Conservation (phyloP, 331 rosid genomes). For the Saraca asoca region DNA sequence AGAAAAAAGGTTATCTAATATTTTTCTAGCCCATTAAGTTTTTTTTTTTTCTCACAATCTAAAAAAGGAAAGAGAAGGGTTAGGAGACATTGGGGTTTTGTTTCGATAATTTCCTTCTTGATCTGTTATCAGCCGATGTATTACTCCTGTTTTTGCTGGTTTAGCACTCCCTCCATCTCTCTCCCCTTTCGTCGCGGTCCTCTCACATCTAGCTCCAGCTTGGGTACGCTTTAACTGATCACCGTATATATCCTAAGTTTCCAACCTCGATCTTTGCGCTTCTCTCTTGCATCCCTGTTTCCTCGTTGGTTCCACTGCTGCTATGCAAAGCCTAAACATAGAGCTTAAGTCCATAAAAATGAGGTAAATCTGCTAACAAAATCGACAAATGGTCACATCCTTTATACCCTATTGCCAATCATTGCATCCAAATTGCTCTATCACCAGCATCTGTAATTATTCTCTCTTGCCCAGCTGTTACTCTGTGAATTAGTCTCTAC, state of each 20-base stretch:
- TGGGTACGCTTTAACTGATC: slow-evolving; percentile 19
- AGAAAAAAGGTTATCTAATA: too few species aligned
- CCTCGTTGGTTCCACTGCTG: slow-evolving; percentile 10
- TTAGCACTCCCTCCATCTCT: background rate
- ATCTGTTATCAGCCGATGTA: background rate
- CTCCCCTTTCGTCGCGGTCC: slow-evolving; percentile 6
- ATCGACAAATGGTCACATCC: slow-evolving; percentile 21
- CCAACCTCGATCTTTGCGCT: slow-evolving; percentile 27
- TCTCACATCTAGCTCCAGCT: slow-evolving; percentile 25
- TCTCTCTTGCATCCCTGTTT: slow-evolving; percentile 4
- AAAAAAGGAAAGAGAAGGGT: background rate
- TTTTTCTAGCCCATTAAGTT: too few species aligned
- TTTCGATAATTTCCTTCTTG: slow-evolving; percentile 11
- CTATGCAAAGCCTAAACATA: slow-evolving; percentile 18
- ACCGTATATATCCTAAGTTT: slow-evolving; percentile 27
- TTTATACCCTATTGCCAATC: slow-evolving; percentile 1
- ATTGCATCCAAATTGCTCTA: slow-evolving; percentile 16
- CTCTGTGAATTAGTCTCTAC: background rate
- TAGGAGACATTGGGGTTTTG: background rate
- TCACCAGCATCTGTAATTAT: slow-evolving; percentile 11
- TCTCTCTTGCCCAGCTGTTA: background rate
- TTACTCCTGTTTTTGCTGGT: background rate
- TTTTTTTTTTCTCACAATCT: background rate
- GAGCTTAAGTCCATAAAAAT: slow-evolving; percentile 2
- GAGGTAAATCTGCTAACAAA: slow-evolving; percentile 33